Base-by-base conservation (phyloP, 495 filamentous ascomycete species). In the Filosporella fistucella region DNA sequence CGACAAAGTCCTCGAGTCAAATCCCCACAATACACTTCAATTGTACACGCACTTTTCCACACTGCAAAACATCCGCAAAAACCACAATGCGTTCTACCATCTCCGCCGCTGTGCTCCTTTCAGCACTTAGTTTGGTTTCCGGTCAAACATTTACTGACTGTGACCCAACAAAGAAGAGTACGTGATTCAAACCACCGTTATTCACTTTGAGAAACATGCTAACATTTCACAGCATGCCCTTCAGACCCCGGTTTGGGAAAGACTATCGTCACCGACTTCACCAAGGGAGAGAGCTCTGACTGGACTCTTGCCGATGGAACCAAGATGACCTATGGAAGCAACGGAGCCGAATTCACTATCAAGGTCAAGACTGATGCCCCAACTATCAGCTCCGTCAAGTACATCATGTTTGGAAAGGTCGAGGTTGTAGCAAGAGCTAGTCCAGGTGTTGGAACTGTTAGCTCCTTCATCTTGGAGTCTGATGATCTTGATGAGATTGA, bases 401-500 rank as follows among this genome's bases (percentile, higher is more conserved):
- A 87, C 65, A 88, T 93, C 63, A 86, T 91, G 78, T 90, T 86
- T 63, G 88, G 88, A 44, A 79, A 82, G 21, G 78, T 90, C 52
- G 82, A 88, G 47, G 67, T 85, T 21, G 80, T 76, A 54, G 72
- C 89, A 61, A 81, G 84, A 64, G 80, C 86, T 49, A 81, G 86
- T 28, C 75, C 78, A 6, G 88, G 88, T 3, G 60, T 61, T 6
- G 88, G 88, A 41, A 80, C 95, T 43, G 81, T 98, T 38, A 89
- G 84, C 67, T 89, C 83, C 42, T 72, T 93, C 21, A 88, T 96
- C 11, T 68, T 98, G 46, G 80, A 93, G 64, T 96, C 91, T 9
- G 91, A 95, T 63, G 79, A 83, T 51, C 78, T 95, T 11, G 93
- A 98, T 64, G 93, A 98, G 67, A 89, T 98, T 58, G 93, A 96